Conservation (phyloP, 1,139 yeast genomes). For the Diutina siamensis region DNA sequence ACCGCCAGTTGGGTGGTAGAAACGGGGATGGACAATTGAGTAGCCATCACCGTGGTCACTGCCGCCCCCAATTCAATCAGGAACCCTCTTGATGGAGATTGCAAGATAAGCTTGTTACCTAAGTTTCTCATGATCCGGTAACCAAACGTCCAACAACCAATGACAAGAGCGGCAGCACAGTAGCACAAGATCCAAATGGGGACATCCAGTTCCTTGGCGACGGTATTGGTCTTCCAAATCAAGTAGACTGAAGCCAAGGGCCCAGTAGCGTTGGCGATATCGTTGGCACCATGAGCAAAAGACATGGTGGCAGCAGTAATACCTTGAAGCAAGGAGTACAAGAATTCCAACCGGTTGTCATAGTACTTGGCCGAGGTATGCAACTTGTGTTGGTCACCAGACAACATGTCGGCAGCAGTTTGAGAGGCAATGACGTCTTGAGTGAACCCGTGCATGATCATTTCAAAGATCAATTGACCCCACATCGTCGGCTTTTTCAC, state of each 20-base stretch:
- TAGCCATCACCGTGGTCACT: constrained; percentile 63
- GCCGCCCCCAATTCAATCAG: constrained; percentile 75
- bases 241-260: constrained; percentile 59
- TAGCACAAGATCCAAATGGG: constrained; percentile 66
- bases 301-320: constrained; percentile 74
- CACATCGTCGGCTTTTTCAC: constrained; percentile 39
- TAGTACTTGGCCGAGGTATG: constrained; percentile 53
- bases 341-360: constrained; percentile 60
- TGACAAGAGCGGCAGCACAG: constrained; percentile 55
- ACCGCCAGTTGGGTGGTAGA: constrained; percentile 76
- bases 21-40: constrained; percentile 62
- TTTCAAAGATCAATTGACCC: constrained; percentile 38
- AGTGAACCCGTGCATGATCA: constrained; percentile 48
- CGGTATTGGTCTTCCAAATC: constrained; percentile 45
- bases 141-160: constrained; percentile 68
- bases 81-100: constrained; percentile 76
- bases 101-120: constrained; percentile 67
- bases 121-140: constrained; percentile 60
- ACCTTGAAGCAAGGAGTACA: constrained; percentile 61
- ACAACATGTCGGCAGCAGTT: constrained; percentile 19
- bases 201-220: constrained; percentile 39
- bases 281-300: constrained; percentile 76
- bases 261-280: constrained; percentile 70
- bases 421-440: constrained; percentile 52
- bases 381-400: constrained; percentile 35